phyloP scores from a whole-genome alignment of 2,329 filamentous ascomycete genomes.

The Claviceps paspali region DNA sequence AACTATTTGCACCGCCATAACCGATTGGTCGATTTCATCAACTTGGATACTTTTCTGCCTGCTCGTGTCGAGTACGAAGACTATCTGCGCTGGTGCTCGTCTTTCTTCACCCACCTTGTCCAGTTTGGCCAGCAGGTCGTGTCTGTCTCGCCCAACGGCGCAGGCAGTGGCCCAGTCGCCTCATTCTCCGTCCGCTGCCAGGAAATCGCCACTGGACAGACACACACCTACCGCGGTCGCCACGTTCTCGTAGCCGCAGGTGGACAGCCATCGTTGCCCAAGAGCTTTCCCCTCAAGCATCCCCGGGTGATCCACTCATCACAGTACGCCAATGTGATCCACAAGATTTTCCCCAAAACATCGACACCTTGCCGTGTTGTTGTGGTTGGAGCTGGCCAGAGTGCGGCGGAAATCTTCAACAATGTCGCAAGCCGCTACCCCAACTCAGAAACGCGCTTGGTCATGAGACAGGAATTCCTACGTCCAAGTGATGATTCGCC shows the following conservation, averaged over 20 bases:
- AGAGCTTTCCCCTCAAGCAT: slow-evolving; percentile 51
- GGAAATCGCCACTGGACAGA: slow-evolving; percentile 40
- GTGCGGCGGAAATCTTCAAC: slow-evolving; percentile 88
- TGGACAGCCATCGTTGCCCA: slow-evolving; percentile 53
- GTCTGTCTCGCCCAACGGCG: slow-evolving; percentile 45
- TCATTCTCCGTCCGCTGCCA: slow-evolving; percentile 54
- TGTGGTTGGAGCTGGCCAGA: slow-evolving; percentile 80
- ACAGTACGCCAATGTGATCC: slow-evolving; percentile 56
- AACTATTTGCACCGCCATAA: slow-evolving; percentile 78
- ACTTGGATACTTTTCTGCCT: slow-evolving; percentile 77
- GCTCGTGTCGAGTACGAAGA: slow-evolving; percentile 84
- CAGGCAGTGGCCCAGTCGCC: slow-evolving; percentile 31
- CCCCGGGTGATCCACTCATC: slow-evolving; percentile 77
- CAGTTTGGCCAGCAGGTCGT: slow-evolving; percentile 66
- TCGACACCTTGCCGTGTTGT: slow-evolving; percentile 55
- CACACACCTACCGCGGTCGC: slow-evolving; percentile 38
- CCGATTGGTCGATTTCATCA: slow-evolving; percentile 80
- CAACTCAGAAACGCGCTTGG: slow-evolving; percentile 58
- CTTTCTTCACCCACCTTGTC: slow-evolving; percentile 58
- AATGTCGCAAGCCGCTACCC: slow-evolving; percentile 73
- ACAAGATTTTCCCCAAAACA: slow-evolving; percentile 40
- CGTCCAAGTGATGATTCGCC: slow-evolving; percentile 90
- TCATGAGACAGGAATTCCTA: slow-evolving; percentile 73
- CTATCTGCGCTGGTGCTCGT: slow-evolving; percentile 85
- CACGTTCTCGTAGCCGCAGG: slow-evolving; percentile 49